A percentile compares a stretch with the other conserved stretches of the same genome.
phyloP scores from a whole-genome alignment of 2,329 filamentous ascomycete species.

The Colletotrichum chrysophilum region DNA sequence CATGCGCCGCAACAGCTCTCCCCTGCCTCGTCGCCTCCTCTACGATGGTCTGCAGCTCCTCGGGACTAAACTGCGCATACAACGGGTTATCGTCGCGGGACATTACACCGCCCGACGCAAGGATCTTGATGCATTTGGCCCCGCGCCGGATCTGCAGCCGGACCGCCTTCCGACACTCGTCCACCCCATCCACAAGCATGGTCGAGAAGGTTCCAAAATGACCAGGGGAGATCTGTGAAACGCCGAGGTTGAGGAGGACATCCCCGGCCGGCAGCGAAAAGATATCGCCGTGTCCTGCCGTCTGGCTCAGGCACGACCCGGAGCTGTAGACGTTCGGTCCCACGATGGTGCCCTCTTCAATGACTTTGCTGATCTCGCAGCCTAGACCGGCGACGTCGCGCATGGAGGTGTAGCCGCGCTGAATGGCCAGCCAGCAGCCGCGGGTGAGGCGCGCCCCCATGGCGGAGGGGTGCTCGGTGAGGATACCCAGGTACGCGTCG shows the following conservation, averaged over 20 bases:
- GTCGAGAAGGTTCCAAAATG: slow-evolving; percentile 33
- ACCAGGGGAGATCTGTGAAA: slow-evolving; percentile 32
- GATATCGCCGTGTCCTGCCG: slow-evolving; percentile 53
- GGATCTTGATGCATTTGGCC: slow-evolving; percentile 54
- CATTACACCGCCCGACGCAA: slow-evolving; percentile 45
- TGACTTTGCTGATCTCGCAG: slow-evolving; percentile 19
- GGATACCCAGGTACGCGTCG: slow-evolving; percentile 19
- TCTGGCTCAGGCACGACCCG: slow-evolving; percentile 48
- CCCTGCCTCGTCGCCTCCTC: slow-evolving; percentile 44
- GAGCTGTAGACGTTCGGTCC: slow-evolving; percentile 55
- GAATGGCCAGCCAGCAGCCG: slow-evolving; percentile 44
- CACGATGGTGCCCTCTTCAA: slow-evolving; percentile 40
- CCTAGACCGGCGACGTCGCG: slow-evolving; percentile 45
- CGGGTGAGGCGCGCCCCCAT: slow-evolving; percentile 45
- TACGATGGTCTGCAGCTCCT: slow-evolving; percentile 47
- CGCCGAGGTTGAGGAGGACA: slow-evolving; percentile 37
- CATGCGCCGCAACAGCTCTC: slow-evolving; percentile 46
- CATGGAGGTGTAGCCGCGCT: slow-evolving; percentile 55
- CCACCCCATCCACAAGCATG: slow-evolving; percentile 48
- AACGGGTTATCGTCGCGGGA: slow-evolving; percentile 44
- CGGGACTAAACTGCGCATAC: slow-evolving; percentile 47
- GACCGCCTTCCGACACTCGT: slow-evolving; percentile 48
- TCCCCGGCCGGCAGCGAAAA: slow-evolving; percentile 41
- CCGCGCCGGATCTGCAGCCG: slow-evolving; percentile 48
- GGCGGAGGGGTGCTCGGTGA: slow-evolving; percentile 30